Base-by-base conservation (phyloP, 176 grass and related monocot genomes). In the Panicum miliaceum region DNA sequence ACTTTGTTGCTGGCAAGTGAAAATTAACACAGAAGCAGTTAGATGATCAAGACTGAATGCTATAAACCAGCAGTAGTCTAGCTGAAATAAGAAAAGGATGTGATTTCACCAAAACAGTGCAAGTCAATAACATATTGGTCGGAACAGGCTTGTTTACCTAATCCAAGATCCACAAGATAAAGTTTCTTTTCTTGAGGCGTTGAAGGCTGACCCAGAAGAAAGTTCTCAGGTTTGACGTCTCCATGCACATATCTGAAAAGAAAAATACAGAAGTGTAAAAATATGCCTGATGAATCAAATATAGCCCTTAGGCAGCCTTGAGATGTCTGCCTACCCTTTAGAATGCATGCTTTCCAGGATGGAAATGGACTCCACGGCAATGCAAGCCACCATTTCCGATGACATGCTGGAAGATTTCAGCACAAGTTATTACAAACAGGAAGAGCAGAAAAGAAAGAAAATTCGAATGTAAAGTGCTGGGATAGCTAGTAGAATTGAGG, bases 81-180 rank as follows among this genome's bases (percentile, higher is more conserved):
- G 22, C 14, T 50, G 68, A 78, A 62, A 52, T 41, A 81, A 62
- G 74, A 50, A 37, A 64, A 4, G 10, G 8, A 34, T 0, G 11
- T 5, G 29, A 22, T 34, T 81, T 23, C 47, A 89, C 51, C 40
- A 48, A 10, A 81, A 76, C 8, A 67, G 48, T 45, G 35, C 40
- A 78, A 83, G 76, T 19, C 25, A 58, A 25, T 23, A 77, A 50
- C n/a, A 91, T 11, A 8, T 57, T 78, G n/a, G 12, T 32, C 18
- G 1, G 19, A 37, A 65, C 23, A 68, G 5, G 15, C 22, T 79
- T 80, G 14, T 40, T 87, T 84, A 96, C 94, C 94, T 91, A 96
- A 91, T 60, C 94, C 94, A 80, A 96, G 94, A 84, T 96, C 94
- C 47, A 93, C 94, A 87, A 96, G 94, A 91, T 81, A 96, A 81